Evolutionary conservation across 768 basidiomycete species (phyloP), one percentile per base, ranked within the genome.

Genomic region (Nidularia pulvinata): DNA sequence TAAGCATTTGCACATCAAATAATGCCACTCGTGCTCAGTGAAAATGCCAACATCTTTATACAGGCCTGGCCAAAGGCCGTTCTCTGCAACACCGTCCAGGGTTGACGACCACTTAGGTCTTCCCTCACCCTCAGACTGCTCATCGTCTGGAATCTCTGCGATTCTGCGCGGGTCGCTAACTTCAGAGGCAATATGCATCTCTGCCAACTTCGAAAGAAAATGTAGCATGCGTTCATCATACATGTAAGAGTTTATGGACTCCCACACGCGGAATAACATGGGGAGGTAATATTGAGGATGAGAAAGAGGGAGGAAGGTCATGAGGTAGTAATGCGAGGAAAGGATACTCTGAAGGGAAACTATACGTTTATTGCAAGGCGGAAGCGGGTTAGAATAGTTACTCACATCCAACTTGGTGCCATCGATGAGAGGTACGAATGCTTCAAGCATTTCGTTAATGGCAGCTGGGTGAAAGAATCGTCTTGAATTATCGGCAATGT

Each of bases 151-250:
- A 57, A 90, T 79, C 51, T 83, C 78, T 47, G 78, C 65, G 55
- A 93, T 75, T 57, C 78, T 77, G 52, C 78, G 76, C 25, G 93
- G 93, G 64, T 95, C 85, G 65, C 88, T 91, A 68, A 83, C 70
- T 42, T 81, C 76, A 50, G 93, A 86, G 61, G 89, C 86, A 57
- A 91, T 79, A 72, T 96, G 94, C 71, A 88, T 77, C 67, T 93
- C 88, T 51, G 88, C 75, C 46, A 96, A 77, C 61, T 81, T 80
- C 32, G 91, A 79, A 55, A 95, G 79, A 65, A 96, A 89, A 53
- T 91, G 82, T 56, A 95, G 77, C 84, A 93, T 92, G 67, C 93
- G 82, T 63, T 93, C 93, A 76, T 95, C 93, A 73, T 86, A 95
- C 69, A 87, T 82, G 67, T 91, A 91, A 53, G 91, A 92, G 72